Evolutionary conservation across 2,329 filamentous ascomycete species (phyloP), one percentile per base, ranked within the genome.

Genomic region (Colletotrichum karsti): DNA sequence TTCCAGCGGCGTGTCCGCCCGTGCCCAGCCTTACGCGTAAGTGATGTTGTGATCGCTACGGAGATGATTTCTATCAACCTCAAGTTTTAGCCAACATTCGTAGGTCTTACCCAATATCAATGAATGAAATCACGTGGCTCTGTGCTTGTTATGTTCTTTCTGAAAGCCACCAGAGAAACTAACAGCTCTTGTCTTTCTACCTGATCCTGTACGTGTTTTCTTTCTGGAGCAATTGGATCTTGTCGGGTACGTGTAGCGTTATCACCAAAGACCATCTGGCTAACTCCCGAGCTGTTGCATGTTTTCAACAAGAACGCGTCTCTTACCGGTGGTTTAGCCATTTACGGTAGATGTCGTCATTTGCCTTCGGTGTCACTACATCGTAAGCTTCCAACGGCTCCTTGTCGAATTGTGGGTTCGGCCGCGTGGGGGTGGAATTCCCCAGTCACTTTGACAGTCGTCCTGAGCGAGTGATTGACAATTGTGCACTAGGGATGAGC

Each of bases 331-430:
- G 30, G 4, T n/a, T 22, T 51, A 28, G 10, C 53, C 18, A 35
- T 22, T 46, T 53, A 12, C 22, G 48, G 41, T 20, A n/a, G 15
- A 67, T 67, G 64, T 58, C 64, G 60, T 58, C 64, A 67, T 67
- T 46, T 64, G 44, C 46, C 60, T 50, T 64, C 64, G 64, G 64
- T 24, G 51, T 67, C 37, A 63, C 64, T 67, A 41, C 53, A 67
- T 67, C 53, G 44, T 37, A 20, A 15, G 20, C 53, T 22, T 26
- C 44, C 64, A 37, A 22, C 28, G 7, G 9, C 6, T 35, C 35
- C 51, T 53, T 20, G 18, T 37, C 33, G 44, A 46, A 26, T 24
- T 39, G 53, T 67, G 64, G 59, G 9, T 37, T 33, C 53, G 35
- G 7, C 37, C 59, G 51, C 59, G 44, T 41, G 64, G 53, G 59